Evolutionary conservation across 768 basidiomycete species (phyloP), one percentile per base, ranked within the genome.

Genomic region (Macrolepiota albuminosa): DNA sequence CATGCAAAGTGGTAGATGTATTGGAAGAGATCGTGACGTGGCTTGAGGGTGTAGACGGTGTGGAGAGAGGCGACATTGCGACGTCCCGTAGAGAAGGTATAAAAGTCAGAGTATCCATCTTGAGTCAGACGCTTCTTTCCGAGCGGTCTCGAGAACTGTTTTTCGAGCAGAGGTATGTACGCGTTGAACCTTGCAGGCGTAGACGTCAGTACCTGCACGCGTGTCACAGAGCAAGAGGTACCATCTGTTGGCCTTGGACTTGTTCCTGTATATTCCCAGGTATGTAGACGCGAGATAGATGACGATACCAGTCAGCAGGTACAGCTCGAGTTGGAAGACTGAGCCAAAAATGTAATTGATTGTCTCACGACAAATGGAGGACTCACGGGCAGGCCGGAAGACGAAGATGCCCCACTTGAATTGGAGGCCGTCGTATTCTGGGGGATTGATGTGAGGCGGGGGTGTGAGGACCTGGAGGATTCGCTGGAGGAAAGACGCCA

Each of bases 81-180:
- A 61, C 95, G 78, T 56, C 95, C 95, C 2, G 93, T 94, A 45
- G 92, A 92, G 75, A 90, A 97, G 69, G 81, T 80, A 77, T 93
- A 91, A 69, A 86, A 89, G 75, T 93, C 91, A 3, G 86, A 80
- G 66, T 87, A 78, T 21, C 91, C 92, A 66, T 94, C 93, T 43
- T 78, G 58, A 37, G 80, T 79, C 52, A 89, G 73, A 10, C 83
- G 84, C 5, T 75, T 75, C 39, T 76, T 77, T 9, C 80, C 76
- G 26, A 71, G 66, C 1, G 92, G 88, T 49, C 76, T 80, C 11
- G 91, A 86, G 76, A 97, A 97, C 71, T 96, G 93, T 39, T 81
- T 72, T 48, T 79, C 70, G 60, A 89, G 81, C 63, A 91, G 70
- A 8, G 80, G 72, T 26, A 75, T 71, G 72, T 93, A 83, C 21